These are phyloP conservation scores for Aspergillus sojae DNA, from an alignment of 2,329 filamentous ascomycete genomes.

Conservation along the genomic window DNA sequence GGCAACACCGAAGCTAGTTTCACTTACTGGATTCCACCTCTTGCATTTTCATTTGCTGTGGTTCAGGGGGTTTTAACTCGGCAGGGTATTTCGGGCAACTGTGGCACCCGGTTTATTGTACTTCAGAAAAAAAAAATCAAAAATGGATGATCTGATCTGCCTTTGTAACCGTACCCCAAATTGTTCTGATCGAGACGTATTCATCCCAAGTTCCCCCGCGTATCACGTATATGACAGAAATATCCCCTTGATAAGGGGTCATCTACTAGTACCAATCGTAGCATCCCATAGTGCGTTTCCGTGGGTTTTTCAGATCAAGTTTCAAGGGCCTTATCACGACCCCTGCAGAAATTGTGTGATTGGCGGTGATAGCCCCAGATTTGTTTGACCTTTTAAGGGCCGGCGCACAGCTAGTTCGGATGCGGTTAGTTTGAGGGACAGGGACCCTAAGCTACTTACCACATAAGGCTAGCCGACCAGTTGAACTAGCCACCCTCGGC, in stretches of 20 bases:
- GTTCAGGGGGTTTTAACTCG: background rate
- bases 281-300: background rate
- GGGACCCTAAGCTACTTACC: background rate
- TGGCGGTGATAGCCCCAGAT: slow-evolving; percentile 3
- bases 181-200: background rate
- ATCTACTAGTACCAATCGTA: background rate
- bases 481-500: background rate
- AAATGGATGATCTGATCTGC: background rate
- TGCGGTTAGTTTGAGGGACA: background rate
- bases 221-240: background rate
- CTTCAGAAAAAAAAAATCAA: background rate
- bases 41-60: background rate
- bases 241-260: background rate
- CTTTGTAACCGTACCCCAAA: background rate
- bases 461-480: background rate
- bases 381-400: slow-evolving; percentile 5
- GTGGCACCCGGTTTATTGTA: background rate
- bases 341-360: slow-evolving; percentile 1
- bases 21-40: background rate
- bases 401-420: background rate
- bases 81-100: background rate
- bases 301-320: background rate
- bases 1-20: slow-evolving; percentile 1
- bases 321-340: background rate
- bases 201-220: background rate